Conservation (phyloP, 805 yeast species). For the Starmerella stigmatis region DNA sequence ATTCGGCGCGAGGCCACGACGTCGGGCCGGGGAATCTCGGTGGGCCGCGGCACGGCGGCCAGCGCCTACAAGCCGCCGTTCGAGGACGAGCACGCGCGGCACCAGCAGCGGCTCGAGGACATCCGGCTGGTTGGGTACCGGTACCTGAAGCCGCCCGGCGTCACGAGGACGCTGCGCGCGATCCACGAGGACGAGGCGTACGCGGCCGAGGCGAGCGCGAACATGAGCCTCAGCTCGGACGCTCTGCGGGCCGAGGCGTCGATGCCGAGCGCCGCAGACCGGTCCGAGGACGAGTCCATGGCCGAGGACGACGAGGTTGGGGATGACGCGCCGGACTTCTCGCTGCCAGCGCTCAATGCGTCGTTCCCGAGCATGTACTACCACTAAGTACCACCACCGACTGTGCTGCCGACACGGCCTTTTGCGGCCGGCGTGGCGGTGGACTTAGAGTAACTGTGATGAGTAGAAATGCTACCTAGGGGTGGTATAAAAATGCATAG, state of each 20-base stretch:
- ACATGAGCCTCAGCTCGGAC: too few relatives aligned
- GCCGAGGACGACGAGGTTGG: not conserved
- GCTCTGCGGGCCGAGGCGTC: too few relatives aligned
- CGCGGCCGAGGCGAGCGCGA: not conserved
- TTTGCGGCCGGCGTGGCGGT: too few relatives aligned
- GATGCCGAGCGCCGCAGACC: not conserved
- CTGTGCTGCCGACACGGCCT: not conserved
- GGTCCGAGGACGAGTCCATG: not conserved
- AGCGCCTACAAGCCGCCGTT: conserved; percentile 1
- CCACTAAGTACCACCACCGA: conserved; percentile 7
- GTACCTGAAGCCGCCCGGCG: conserved; percentile 47
- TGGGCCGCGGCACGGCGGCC: conserved; percentile 1
- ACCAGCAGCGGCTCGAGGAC: conserved; percentile 7
- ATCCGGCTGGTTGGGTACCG: conserved; percentile 14
- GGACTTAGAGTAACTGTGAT: too few relatives aligned
- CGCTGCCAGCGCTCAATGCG: conserved; percentile 18
- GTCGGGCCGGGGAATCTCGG: not conserved
- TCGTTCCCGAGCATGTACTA: conserved; percentile 16
- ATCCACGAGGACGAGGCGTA: conserved; percentile 26
- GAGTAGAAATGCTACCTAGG: too few relatives aligned
- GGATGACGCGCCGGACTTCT: conserved; percentile 9
- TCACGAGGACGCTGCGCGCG: conserved; percentile 41
- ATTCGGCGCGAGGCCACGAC: not conserved
- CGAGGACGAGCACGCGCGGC: not conserved
- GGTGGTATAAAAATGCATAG: too few relatives aligned